These are phyloP conservation scores for Euphorbia celastroides DNA, from an alignment of 441 rosid genomes.

Conservation along the genomic window DNA sequence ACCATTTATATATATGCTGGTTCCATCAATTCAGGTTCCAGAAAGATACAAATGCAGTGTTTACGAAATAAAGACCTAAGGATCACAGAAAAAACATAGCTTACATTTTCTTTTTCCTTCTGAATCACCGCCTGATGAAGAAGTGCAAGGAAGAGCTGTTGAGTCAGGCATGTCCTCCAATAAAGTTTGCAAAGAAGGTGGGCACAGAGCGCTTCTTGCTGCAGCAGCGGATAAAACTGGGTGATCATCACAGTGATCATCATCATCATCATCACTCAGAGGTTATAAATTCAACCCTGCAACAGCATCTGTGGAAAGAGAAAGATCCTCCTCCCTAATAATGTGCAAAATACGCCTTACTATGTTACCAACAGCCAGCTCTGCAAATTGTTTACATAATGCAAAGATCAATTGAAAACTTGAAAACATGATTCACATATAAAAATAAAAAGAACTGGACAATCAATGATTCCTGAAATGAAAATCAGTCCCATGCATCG, in stretches of 20 bases:
- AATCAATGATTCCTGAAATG: background rate
- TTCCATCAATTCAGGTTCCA: background rate
- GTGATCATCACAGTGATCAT: slow-evolving; percentile 43
- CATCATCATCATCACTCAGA: slow-evolving; percentile 68
- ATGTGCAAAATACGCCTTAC: slow-evolving; percentile 95
- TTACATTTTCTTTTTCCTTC: slow-evolving; percentile 94
- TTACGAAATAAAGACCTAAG: background rate
- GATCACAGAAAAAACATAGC: slow-evolving; percentile 9
- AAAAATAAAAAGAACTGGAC: no score
- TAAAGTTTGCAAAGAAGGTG: slow-evolving; percentile 87
- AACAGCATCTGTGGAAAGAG: slow-evolving; percentile 66
- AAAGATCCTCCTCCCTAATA: slow-evolving; percentile 90
- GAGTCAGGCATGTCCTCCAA: slow-evolving; percentile 79
- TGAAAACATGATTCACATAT: background rate
- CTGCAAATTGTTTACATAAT: slow-evolving; percentile 36
- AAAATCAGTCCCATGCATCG: background rate
- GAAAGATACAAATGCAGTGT: background rate
- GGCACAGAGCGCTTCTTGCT: slow-evolving; percentile 79
- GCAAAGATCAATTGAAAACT: slow-evolving; percentile 12
- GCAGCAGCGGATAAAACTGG: slow-evolving; percentile 84
- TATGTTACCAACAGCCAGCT: slow-evolving; percentile 97
- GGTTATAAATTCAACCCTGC: slow-evolving; percentile 60
- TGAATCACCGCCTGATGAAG: slow-evolving; percentile 92
- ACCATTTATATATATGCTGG: background rate
- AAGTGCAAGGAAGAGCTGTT: slow-evolving; percentile 53